Base-by-base conservation (phyloP, 805 yeast genomes). In the Metschnikowia vanudenii region DNA sequence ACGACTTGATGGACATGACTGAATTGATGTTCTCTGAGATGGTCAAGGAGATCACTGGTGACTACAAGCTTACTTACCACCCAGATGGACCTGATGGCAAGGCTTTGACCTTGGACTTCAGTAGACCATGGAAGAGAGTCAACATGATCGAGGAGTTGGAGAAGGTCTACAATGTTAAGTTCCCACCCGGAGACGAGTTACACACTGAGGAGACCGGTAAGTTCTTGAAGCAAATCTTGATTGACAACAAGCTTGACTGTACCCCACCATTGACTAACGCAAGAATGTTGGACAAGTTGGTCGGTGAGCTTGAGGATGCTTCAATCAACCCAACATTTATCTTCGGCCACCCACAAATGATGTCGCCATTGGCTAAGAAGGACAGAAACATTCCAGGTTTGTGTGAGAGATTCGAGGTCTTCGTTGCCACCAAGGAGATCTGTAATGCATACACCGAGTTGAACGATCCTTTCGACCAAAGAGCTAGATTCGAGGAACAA, bases 331-430 rank as follows among this genome's bases (percentile, higher is more conserved):
- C 99, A 60, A 94, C 98, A 39, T 92, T 92, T 72, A 88, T 92
- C 70, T 91, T 89, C 63, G 99, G 99, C 60, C 99, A 92, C 71
- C 99, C 99, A 50, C 97, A 92, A 76, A 89, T 92, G 95, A 92
- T 92, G 99, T 92, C 98, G 48, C 99, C 99, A 57, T 80, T 92
- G 72, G 99, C 99, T 66, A 92, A 92, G 78, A 88, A 88, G 75
- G 88, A 92, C 68, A 85, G 99, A 74, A 79, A 84, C 51, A 78
- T 80, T 54, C 96, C 96, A 51, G 99, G 99, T 61, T 76, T 92
- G 65, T 90, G 97, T 80, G 99, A 92, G 75, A 84, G 99, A 73
- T 92, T 92, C 68, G 99, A 92, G 76, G 97, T 94, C 49, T 92
- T 92, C 63, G 98, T 94, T 57, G 98, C 96, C 47, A 94, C 98